phyloP scores from a whole-genome alignment of 192 early-diverging fungal species.

The Rhizoclosmatium sp. region DNA sequence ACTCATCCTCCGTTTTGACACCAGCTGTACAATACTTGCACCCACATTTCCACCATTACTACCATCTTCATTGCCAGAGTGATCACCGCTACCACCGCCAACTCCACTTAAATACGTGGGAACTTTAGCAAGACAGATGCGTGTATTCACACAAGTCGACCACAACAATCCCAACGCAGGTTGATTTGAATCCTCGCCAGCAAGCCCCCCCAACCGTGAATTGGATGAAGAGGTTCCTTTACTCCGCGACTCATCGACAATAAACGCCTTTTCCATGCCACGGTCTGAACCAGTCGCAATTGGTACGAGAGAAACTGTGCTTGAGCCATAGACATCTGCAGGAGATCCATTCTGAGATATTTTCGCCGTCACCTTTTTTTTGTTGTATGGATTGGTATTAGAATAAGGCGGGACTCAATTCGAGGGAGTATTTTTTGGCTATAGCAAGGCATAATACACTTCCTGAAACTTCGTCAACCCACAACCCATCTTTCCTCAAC shows the following conservation, averaged over 20 bases:
- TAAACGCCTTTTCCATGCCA: constrained; percentile 11
- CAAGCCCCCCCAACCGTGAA: neutral
- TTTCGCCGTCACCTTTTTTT: neutral
- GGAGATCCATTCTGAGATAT: neutral
- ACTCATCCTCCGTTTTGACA: neutral
- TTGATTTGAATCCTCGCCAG: neutral
- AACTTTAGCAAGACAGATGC: constrained; percentile 19
- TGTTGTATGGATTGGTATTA: constrained; percentile 8
- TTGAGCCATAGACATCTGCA: neutral
- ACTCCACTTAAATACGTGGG: neutral
- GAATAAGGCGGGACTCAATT: neutral
- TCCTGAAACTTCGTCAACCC: too few species aligned
- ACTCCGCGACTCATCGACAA: constrained; percentile 9
- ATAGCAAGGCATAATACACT: constrained; percentile 23
- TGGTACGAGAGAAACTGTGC: neutral
- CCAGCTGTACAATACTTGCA: neutral
- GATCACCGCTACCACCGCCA: neutral
- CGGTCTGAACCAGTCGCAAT: constrained; percentile 14
- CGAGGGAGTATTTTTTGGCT: neutral
- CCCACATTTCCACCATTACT: neutral
- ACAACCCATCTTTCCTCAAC: too few species aligned
- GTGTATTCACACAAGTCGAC: constrained; percentile 31
- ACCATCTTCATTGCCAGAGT: neutral
- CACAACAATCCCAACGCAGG: constrained; percentile 40
- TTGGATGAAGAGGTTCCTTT: neutral